A percentile compares a stretch with the other conserved stretches of the same genome.
These are phyloP conservation scores for Madurella mycetomatis DNA, from an alignment of 2,329 filamentous ascomycete species.

Conservation along the genomic window DNA sequence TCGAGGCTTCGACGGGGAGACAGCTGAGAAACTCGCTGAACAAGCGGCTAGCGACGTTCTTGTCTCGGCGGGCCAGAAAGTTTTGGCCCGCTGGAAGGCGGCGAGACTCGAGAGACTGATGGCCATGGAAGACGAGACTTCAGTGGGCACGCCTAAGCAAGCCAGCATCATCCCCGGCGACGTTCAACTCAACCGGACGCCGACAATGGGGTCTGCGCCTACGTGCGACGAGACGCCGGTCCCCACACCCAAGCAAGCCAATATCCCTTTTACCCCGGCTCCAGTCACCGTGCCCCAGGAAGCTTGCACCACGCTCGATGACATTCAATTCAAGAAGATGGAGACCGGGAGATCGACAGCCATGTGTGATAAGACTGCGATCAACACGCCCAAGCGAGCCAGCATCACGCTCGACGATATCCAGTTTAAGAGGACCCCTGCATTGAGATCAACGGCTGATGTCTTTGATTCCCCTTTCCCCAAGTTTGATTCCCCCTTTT, in stretches of 20 bases:
- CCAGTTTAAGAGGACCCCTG: neutral
- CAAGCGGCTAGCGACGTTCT: constrained; percentile 7
- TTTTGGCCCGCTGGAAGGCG: constrained; percentile 10
- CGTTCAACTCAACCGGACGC: neutral
- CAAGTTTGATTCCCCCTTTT: neutral
- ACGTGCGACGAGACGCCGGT: neutral
- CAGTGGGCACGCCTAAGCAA: no score
- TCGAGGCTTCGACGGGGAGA: constrained; percentile 7
- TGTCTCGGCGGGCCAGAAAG: neutral
- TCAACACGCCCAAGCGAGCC: neutral
- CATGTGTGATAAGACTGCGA: neutral
- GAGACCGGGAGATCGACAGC: neutral
- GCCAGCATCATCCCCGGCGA: neutral
- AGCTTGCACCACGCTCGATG: no score
- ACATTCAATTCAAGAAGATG: neutral
- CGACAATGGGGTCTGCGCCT: neutral
- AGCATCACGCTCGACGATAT: neutral
- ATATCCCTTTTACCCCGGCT: neutral
- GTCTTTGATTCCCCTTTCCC: neutral
- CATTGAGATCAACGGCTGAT: neutral
- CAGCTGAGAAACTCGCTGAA: constrained; percentile 9
- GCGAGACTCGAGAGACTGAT: constrained; percentile 4
- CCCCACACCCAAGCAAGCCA: no score
- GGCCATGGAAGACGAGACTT: no score
- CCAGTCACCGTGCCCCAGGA: neutral